Conservation (phyloP, 2,329 filamentous ascomycete species). For the Aspergillus persii region DNA sequence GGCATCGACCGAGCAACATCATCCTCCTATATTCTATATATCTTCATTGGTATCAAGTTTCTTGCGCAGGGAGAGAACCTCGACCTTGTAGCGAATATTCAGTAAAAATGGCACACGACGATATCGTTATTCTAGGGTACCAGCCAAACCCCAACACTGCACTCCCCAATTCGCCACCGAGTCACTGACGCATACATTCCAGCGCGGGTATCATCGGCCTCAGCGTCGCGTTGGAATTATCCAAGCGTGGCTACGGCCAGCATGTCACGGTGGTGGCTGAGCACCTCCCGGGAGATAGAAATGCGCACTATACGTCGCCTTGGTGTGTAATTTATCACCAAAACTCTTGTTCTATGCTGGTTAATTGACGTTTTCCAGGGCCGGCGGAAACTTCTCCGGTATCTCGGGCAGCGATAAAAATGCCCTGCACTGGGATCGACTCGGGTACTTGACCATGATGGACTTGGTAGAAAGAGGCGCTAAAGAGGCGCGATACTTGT, state of each 20-base stretch:
- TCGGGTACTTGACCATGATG: constrained; percentile 33
- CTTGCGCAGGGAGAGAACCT: no score
- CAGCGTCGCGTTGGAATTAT: constrained; percentile 10
- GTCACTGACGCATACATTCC: background rate
- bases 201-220: constrained; percentile 11
- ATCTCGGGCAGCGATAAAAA: constrained; percentile 45
- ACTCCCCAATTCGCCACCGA: background rate
- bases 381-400: constrained; percentile 47
- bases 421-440: constrained; percentile 43
- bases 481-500: constrained; percentile 34
- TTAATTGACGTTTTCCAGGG: no score
- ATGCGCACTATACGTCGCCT: constrained; percentile 42
- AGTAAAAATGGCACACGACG: background rate
- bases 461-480: constrained; percentile 38
- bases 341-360: no score
- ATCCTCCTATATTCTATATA: no score
- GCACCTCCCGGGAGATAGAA: constrained; percentile 43
- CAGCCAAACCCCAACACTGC: background rate
- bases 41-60: no score
- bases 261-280: constrained; percentile 40
- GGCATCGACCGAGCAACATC: no score
- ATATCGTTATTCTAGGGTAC: constrained; percentile 4
- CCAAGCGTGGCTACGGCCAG: constrained; percentile 6
- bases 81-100: background rate
- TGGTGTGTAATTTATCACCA: constrained; percentile 26